Evolutionary conservation across 768 basidiomycete species (phyloP), one percentile per base, ranked within the genome.

Genomic region (Strobilomyces dryophilus): DNA sequence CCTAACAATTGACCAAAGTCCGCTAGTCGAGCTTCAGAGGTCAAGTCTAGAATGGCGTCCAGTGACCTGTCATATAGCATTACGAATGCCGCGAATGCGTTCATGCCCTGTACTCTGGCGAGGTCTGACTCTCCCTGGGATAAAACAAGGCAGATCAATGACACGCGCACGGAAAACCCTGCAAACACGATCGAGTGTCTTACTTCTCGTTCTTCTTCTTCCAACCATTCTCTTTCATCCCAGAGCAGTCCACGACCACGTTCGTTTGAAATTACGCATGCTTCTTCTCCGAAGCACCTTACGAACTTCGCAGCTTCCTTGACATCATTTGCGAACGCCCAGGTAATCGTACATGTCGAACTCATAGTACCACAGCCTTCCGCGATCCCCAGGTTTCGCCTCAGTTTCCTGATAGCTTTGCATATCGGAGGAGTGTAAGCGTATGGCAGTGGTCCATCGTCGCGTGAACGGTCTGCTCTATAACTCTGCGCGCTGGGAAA

Each of bases 331-430:
- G 88, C 85, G 64, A 90, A 91, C 2, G 81, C 84, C 62, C 77
- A 79, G 41, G 72, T 66, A 9, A 90, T 66, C 6, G 49, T 55
- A 18, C 80, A 78, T 0, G 54, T 68, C 15, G 62, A 47, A 15
- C 76, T 60, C 64, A 84, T 84, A 41, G 73, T 74, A 42, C 75
- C 75, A 57, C 74, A 83, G 2, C 78, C 87, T 54, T 85, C 84
- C 1, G 79, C 74, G 15, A 92, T 81, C 21, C 68, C 75, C 21
- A 91, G 47, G 56, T 82, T 80, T 49, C 89, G 73, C 52, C 81
- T 71, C 29, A 92, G 76, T 63, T 79, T 86, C 67, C 80, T 83
- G 60, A 91, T 71, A 0, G 86, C 82, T 57, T 85, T 89, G 51
- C 87, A 59, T 36, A 87, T 77, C 0, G 86, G 84, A 3, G 82